Percentiles rank a stretch among this genome's conserved stretches.
Evolutionary conservation across 2,329 filamentous ascomycete species (phyloP).

Genomic region (Coniochaeta pulveracea): DNA sequence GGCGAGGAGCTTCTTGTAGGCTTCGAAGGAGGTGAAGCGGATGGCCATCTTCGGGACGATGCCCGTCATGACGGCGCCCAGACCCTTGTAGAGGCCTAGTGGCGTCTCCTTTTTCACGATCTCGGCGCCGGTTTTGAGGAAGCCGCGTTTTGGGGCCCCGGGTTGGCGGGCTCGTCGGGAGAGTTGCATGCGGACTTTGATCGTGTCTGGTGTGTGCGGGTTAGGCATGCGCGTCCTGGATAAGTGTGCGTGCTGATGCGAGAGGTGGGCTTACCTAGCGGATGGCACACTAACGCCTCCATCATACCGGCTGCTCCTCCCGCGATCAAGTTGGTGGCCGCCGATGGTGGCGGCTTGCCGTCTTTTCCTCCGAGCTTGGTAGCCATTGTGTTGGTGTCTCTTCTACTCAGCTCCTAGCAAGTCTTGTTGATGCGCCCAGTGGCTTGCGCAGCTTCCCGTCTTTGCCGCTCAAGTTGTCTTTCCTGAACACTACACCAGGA

Average conservation of each 20-base stretch:
- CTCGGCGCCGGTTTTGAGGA: conserved; percentile 72
- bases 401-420: neutral
- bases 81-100: conserved; percentile 89
- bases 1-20: conserved; percentile 78
- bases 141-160: conserved; percentile 78
- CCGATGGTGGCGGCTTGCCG: conserved; percentile 69
- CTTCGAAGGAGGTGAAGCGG: conserved; percentile 93
- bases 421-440: too few relatives aligned
- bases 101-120: conserved; percentile 88
- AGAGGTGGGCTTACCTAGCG: conserved; percentile 52
- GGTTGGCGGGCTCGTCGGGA: conserved; percentile 74
- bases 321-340: conserved; percentile 84
- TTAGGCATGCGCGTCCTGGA: neutral
- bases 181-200: conserved; percentile 99
- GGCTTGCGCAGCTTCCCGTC: too few relatives aligned
- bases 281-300: conserved; percentile 94
- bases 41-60: conserved; percentile 99
- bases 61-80: conserved; percentile 91
- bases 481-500: too few relatives aligned
- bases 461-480: too few relatives aligned
- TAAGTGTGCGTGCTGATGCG: conserved; percentile 1
- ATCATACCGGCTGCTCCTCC: conserved; percentile 98
- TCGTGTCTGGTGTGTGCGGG: conserved; percentile 53
- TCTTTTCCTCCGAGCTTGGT: conserved; percentile 30
- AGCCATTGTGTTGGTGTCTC: conserved; percentile 18